A percentile compares a stretch with the other conserved stretches of the same genome.
Conservation (phyloP, 768 basidiomycete species). For the Astraeus odoratus region DNA sequence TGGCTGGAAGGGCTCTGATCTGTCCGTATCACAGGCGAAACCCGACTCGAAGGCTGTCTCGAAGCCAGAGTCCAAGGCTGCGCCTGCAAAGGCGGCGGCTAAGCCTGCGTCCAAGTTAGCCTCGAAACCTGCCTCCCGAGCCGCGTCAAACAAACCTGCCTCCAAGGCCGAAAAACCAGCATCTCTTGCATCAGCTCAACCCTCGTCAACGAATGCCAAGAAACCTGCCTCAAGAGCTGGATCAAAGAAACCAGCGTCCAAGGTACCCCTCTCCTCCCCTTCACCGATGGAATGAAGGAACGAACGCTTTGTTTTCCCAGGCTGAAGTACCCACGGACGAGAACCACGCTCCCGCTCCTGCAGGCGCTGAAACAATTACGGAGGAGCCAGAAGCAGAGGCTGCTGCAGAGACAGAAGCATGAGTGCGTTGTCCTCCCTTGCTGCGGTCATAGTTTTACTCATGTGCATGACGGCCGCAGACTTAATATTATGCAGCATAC, state of each 20-base stretch:
- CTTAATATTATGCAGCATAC: slow-evolving; percentile 14
- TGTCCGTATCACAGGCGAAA: slow-evolving; percentile 31
- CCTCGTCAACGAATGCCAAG: slow-evolving; percentile 36
- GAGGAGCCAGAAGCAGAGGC: slow-evolving; percentile 48
- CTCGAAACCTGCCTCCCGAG: slow-evolving; percentile 36
- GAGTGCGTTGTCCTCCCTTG: slow-evolving; percentile 5
- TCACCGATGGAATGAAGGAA: not conserved
- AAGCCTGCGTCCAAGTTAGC: slow-evolving; percentile 27
- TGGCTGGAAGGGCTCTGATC: slow-evolving; percentile 1
- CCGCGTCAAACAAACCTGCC: slow-evolving; percentile 33
- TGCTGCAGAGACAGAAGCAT: slow-evolving; percentile 34
- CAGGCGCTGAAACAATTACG: slow-evolving; percentile 42
- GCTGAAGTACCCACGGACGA: slow-evolving; percentile 31
- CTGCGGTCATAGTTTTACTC: slow-evolving; percentile 1
- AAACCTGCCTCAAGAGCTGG: slow-evolving; percentile 54
- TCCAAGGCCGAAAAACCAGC: slow-evolving; percentile 35
- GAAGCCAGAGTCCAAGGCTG: slow-evolving; percentile 13
- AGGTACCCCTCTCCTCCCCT: slow-evolving; percentile 29
- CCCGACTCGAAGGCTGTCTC: slow-evolving; percentile 27
- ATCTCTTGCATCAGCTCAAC: slow-evolving; percentile 34
- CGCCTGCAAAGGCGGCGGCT: slow-evolving; percentile 29
- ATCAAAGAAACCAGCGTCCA: slow-evolving; percentile 60
- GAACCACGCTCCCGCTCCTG: slow-evolving; percentile 32
- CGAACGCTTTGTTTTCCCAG: slow-evolving; percentile 14
- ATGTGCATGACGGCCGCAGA: slow-evolving; percentile 9